Evolutionary conservation across 352 stramenopile genomes (phyloP), one percentile per base, ranked within the genome.

Genomic region (Globisporangium takayamanum): DNA sequence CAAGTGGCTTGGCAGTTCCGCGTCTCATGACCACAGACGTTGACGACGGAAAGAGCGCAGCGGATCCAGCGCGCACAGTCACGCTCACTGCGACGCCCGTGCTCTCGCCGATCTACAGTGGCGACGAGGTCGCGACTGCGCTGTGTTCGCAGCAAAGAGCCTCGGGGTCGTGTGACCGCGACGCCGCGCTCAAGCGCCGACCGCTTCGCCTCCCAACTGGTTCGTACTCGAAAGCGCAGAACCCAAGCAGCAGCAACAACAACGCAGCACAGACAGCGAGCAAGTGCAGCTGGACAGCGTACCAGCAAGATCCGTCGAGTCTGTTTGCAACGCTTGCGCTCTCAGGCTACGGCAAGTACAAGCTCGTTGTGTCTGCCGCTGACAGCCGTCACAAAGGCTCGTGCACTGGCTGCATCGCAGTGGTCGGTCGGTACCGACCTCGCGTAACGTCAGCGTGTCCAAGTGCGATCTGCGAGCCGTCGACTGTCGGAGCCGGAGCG

Each of bases 371-470:
- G 26, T 60, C 64, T 2, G 78, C 80, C 1, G 60, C 60, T 16
- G 78, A 87, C 54, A 78, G 75, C 50, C 67, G 57, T 8, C 64
- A 49, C 1, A 59, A 54, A 0, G 64, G 68, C 0, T 72, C 66
- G 28, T 87, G 76, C 52, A 36, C 55, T 0, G 80, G 74, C 2
- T 90, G 80, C 44, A 46, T 88, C 10, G 59, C 73, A 0, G 66
- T 88, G 16, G 62, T 82, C 10, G 80, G 87, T 55, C 55, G 73
- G 3, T 69, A 73, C 55, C 78, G 76, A 20, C 80, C 80, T 5
- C 62, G 55, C 25, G 59, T 60, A 15, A 84, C 72, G 0, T 73
- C 66, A 0, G 22, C 39, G 26, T 90, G 80, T 33, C 78, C 78
- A 0, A 30, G 37, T 5, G 62, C 59, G 16, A 84, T 86, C 53